Evolutionary conservation across 768 basidiomycete genomes (phyloP).

Genomic region (Mycena epipterygia): DNA sequence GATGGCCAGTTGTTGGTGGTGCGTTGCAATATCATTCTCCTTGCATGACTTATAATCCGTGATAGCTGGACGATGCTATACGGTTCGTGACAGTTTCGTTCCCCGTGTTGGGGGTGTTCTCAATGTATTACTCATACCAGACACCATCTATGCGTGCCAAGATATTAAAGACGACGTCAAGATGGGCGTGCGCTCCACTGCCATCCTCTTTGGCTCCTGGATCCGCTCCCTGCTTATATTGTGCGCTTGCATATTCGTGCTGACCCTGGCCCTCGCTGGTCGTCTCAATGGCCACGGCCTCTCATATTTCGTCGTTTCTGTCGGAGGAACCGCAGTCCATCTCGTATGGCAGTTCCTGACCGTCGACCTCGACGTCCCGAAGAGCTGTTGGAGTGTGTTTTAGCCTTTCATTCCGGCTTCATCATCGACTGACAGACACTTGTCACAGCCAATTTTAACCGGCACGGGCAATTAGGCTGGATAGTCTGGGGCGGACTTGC

Average conservation of each 20-base stretch:
- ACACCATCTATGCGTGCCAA: constrained; percentile 86
- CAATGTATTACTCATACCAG: constrained; percentile 34
- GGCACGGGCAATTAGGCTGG: constrained; percentile 62
- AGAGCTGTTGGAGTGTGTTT: constrained; percentile 65
- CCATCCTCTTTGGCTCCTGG: constrained; percentile 75
- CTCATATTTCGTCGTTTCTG: constrained; percentile 59
- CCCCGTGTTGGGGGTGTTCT: background rate
- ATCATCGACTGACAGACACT: background rate
- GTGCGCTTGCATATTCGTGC: constrained; percentile 67
- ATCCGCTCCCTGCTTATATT: constrained; percentile 68
- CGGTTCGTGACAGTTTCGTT: background rate
- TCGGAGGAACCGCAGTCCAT: constrained; percentile 60
- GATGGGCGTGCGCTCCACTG: constrained; percentile 83
- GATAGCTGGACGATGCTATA: constrained; percentile 35
- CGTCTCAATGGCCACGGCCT: constrained; percentile 65
- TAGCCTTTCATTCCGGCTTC: background rate
- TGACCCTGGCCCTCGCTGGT: constrained; percentile 66
- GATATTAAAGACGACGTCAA: constrained; percentile 82
- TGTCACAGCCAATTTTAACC: constrained; percentile 58
- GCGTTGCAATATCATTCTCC: background rate
- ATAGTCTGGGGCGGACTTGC: constrained; percentile 61
- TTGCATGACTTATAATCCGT: constrained; percentile 24
- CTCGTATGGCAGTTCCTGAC: constrained; percentile 62
- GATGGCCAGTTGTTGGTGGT: constrained; percentile 64
- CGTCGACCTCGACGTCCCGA: constrained; percentile 56